phyloP scores from a whole-genome alignment of 176 grass and related monocot genomes.

The maize (Zea mays) region Zm-B73-REFERENCE-NAM-5.0 NC_050104.1:152472501-152473000 shows the following conservation, averaged over 20 bases:
- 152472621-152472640: neutral
- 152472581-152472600: slow-evolving; percentile 72
- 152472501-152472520: slow-evolving; percentile 63
- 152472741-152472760: slow-evolving; percentile 75
- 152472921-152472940: neutral
- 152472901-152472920: neutral
- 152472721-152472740: slow-evolving; percentile 51
- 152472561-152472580: slow-evolving; percentile 52
- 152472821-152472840: neutral
- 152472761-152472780: slow-evolving; percentile 82
- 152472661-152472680: neutral
- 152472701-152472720: neutral
- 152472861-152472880: neutral
- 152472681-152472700: neutral
- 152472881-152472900: neutral
- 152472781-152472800: slow-evolving; percentile 70
- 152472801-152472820: neutral
- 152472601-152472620: slow-evolving; percentile 51
- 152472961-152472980: neutral
- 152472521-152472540: slow-evolving; percentile 57
- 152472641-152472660: neutral
- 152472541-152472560: slow-evolving; percentile 58
- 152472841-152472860: neutral
- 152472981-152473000: neutral
- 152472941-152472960: neutral